A percentile compares a stretch with the other conserved stretches of the same genome.
phyloP scores from a whole-genome alignment of 805 yeast species.

The Jamesozyma hellenica region DNA sequence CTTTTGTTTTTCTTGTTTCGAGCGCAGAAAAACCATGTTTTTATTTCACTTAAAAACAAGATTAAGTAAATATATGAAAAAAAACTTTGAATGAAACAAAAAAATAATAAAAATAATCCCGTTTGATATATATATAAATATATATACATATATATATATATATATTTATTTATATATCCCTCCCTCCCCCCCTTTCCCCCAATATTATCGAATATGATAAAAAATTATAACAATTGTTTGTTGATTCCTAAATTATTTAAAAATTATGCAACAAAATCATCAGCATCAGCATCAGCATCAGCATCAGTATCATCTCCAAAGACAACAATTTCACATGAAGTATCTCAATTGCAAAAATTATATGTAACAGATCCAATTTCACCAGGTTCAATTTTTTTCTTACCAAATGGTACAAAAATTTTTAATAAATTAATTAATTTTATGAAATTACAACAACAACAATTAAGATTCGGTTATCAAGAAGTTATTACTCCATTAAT shows the following conservation, averaged over 20 bases:
- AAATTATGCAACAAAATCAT: neutral
- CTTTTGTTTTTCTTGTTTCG: no score
- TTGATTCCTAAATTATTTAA: no score
- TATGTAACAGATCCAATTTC: slow-evolving; percentile 72
- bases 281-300: neutral
- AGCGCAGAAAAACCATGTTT: no score
- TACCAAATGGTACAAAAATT: slow-evolving; percentile 85
- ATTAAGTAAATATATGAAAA: no score
- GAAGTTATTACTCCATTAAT: slow-evolving; percentile 91
- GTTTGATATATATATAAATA: no score
- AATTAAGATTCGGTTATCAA: slow-evolving; percentile 68
- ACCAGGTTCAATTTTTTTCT: slow-evolving; percentile 86
- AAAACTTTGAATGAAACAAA: no score
- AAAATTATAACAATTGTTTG: neutral
- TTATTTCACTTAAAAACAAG: no score
- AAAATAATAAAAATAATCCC: no score
- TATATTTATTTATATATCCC: no score
- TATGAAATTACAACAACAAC: slow-evolving; percentile 66
- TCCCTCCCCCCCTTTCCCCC: no score
- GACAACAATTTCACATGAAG: slow-evolving; percentile 6
- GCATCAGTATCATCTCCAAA: no score
- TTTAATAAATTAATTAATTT: slow-evolving; percentile 70
- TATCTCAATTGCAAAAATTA: slow-evolving; percentile 55
- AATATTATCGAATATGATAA: neutral
- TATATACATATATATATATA: no score